phyloP scores from a whole-genome alignment of 1,139 yeast species.

The Waltiozyma sp. region DNA sequence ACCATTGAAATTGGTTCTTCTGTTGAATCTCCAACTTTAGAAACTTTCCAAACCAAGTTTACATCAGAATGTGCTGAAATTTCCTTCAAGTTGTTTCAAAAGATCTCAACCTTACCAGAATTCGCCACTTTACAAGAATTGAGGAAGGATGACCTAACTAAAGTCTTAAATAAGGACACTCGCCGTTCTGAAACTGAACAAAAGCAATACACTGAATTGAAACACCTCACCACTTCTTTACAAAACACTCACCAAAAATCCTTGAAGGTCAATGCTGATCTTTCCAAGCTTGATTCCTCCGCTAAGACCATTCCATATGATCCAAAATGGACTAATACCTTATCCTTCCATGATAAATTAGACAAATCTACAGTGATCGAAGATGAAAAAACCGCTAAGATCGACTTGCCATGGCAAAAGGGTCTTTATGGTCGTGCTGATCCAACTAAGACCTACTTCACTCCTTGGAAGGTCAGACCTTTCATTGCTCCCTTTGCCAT shows the following conservation, averaged over 20 bases:
- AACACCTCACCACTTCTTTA: slow-evolving; percentile 14
- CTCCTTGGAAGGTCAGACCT: slow-evolving; percentile 95
- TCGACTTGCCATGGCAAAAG: slow-evolving; percentile 64
- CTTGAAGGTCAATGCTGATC: slow-evolving; percentile 19
- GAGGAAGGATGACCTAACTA: slow-evolving; percentile 6
- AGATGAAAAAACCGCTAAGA: slow-evolving; percentile 37
- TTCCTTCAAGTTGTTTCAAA: slow-evolving; percentile 13
- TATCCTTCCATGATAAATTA: slow-evolving; percentile 35
- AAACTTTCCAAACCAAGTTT: slow-evolving; percentile 5
- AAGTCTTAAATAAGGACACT: slow-evolving; percentile 9
- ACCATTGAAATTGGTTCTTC: slow-evolving; percentile 13
- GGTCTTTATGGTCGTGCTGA: slow-evolving; percentile 66
- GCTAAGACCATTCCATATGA: slow-evolving; percentile 30
- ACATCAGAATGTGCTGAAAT: slow-evolving; percentile 13
- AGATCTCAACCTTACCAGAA: slow-evolving; percentile 9
- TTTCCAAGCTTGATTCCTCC: slow-evolving; percentile 16
- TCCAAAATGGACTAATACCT: slow-evolving; percentile 45
- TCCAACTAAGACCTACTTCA: slow-evolving; percentile 71
- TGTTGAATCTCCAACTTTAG: slow-evolving; percentile 6
- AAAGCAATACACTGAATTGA: slow-evolving; percentile 12
- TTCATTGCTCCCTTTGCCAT: slow-evolving; percentile 88
- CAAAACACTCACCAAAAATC: slow-evolving; percentile 18
- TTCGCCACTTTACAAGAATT: slow-evolving; percentile 10
- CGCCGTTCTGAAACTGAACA: slow-evolving; percentile 11
- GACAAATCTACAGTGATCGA: slow-evolving; percentile 46